Evolutionary conservation across 768 basidiomycete species (phyloP).

Genomic region (Cantharellus anzutake): DNA sequence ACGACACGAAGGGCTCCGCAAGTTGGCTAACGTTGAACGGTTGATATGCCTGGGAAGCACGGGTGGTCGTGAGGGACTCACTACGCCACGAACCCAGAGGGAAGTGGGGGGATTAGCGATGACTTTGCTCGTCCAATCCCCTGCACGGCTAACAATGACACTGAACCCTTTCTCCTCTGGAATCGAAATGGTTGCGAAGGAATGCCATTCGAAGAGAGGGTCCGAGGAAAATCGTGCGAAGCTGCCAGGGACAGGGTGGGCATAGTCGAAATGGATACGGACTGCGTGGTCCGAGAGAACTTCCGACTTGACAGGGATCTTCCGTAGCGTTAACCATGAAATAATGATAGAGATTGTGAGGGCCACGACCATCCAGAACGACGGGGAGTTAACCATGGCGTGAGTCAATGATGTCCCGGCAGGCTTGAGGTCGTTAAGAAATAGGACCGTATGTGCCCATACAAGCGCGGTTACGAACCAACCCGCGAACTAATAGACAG

Average conservation of each 20-base stretch:
- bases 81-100: constrained; percentile 38
- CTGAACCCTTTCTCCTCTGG: constrained; percentile 31
- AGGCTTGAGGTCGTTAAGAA: constrained; percentile 33
- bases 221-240: constrained; percentile 16
- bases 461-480: constrained; percentile 35
- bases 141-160: constrained; percentile 35
- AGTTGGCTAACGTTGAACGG: background rate
- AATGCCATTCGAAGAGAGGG: constrained; percentile 9
- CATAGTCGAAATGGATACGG: constrained; percentile 39
- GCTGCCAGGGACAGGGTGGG: constrained; percentile 27
- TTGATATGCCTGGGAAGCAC: background rate
- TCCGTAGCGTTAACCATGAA: constrained; percentile 41
- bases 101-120: constrained; percentile 34
- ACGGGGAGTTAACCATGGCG: constrained; percentile 25
- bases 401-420: constrained; percentile 22
- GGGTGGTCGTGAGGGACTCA: background rate
- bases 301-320: constrained; percentile 31
- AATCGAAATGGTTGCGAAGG: constrained; percentile 6
- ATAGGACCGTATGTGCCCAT: constrained; percentile 35
- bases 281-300: constrained; percentile 38
- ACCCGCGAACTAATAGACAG: constrained; percentile 22
- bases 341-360: constrained; percentile 35
- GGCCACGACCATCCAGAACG: constrained; percentile 39
- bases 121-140: constrained; percentile 38
- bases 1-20: constrained; percentile 7